Evolutionary conservation across 2,329 filamentous ascomycete species (phyloP).

Genomic region (Trichophyton mentagrophytes): DNA sequence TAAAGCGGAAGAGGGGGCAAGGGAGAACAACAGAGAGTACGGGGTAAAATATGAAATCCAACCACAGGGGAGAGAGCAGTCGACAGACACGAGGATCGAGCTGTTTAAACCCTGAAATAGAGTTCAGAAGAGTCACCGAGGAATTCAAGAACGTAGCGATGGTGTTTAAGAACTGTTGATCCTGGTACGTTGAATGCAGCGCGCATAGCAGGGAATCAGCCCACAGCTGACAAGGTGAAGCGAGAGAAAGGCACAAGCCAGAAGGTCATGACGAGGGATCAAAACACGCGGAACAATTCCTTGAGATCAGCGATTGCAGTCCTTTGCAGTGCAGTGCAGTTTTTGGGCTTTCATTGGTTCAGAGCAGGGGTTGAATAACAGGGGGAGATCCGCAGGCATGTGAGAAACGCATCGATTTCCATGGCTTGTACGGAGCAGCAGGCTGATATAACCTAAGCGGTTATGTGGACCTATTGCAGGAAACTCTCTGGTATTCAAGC

Average conservation of each 20-base stretch:
- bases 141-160: not conserved
- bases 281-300: not conserved
- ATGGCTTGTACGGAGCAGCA: not conserved
- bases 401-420: not conserved
- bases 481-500: not conserved
- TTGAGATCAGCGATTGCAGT: not conserved
- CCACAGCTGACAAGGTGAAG: not conserved
- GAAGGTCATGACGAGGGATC: not conserved
- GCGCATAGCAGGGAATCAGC: not conserved
- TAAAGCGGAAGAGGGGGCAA: too few species aligned
- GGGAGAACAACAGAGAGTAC: too few species aligned
- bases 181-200: not conserved
- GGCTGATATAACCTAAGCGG: slow-evolving; percentile 1
- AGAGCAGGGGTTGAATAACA: not conserved
- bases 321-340: not conserved
- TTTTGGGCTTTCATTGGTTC: not conserved
- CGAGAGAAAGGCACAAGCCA: not conserved
- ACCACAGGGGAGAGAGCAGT: not conserved
- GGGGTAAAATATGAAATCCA: not conserved
- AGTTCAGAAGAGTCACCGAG: not conserved
- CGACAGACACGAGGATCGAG: not conserved
- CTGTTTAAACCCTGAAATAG: not conserved
- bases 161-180: not conserved
- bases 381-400: not conserved
- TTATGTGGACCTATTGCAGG: not conserved